phyloP scores from a whole-genome alignment of 2,329 filamentous ascomycete species.

The Diaporthe ampelina region DNA sequence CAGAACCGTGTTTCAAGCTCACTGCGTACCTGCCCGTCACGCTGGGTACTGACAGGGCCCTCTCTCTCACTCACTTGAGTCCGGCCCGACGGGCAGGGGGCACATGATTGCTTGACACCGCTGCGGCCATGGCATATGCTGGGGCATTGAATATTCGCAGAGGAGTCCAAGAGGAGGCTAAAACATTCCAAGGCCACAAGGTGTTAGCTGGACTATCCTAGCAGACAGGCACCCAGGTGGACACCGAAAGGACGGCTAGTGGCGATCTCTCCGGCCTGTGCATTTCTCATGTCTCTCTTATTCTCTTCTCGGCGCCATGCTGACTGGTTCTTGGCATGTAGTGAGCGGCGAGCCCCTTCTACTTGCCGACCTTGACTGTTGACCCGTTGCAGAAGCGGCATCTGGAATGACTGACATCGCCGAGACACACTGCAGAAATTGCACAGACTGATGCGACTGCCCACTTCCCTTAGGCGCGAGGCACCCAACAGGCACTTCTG shows the following conservation, averaged over 20 bases:
- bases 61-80: constrained; percentile 30
- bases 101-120: constrained; percentile 11
- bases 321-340: constrained; percentile 4
- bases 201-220: background rate
- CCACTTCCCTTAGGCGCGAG: constrained; percentile 16
- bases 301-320: background rate
- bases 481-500: background rate
- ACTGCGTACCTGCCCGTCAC: constrained; percentile 20
- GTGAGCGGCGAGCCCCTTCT: background rate
- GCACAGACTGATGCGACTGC: constrained; percentile 14
- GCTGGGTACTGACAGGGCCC: constrained; percentile 16
- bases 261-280: constrained; percentile 30
- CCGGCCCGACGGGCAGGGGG: constrained; percentile 9
- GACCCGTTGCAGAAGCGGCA: background rate
- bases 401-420: constrained; percentile 22
- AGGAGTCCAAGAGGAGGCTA: constrained; percentile 29
- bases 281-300: background rate
- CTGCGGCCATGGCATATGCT: background rate
- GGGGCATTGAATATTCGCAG: background rate
- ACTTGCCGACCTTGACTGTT: background rate
- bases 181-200: constrained; percentile 31
- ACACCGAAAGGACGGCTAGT: constrained; percentile 13
- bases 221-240: background rate
- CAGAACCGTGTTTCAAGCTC: constrained; percentile 31
- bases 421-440: constrained; percentile 12